Base-by-base conservation (phyloP, 768 basidiomycete species). In the Suillus luteus region DNA sequence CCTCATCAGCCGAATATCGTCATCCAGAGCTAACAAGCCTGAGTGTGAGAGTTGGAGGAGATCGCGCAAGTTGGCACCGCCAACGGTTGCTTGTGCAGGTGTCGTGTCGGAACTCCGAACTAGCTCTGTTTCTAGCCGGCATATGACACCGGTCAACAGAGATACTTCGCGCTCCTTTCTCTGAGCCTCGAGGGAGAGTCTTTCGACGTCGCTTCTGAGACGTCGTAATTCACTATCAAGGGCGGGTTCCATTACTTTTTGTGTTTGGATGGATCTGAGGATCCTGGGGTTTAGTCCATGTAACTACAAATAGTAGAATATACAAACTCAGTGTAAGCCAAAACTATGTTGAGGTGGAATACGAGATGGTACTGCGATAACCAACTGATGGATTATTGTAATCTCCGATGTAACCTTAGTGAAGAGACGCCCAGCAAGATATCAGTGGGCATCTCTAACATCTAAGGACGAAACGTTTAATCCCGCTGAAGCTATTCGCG, bases 361-460 rank as follows among this genome's bases (percentile, higher is more conserved):
- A 33, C 19, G 15, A 51, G 49, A 51, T 54, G 52, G 19, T 35
- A 7, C 11, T 54, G 19, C 10, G 33, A 35, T 54, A 54, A 54
- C 19, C 17, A n/a, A 54, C 33, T n/a, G 33, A 54, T 35, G 52
- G 19, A 54, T 54, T 5, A 54, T 33, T 6, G 17, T 5, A 5
- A 54, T 52, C 31, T 52, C 1, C 17, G 24, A 52, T 27, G 51
- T 31, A 31, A n/a, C 31, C n/a, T 35, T 12, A 12, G 2, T 33
- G 31, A n/a, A 54, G 52, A 54, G 52, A 54, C 52, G 52, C 52
- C 52, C 33, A 37, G 33, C 52, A 54, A n/a, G n/a, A n/a, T n/a
- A 54, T 35, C 11, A 2, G 31, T n/a, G 31, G 31, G 2, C 27
- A 27, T 27, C 27, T 27, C 27, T 27, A 27, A 27, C 27, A 27